Percentiles rank a stretch among this genome's conserved stretches.
Evolutionary conservation across 140 eudicot genomes (phyloP).

Genomic region (Flaveria floridana): DNA sequence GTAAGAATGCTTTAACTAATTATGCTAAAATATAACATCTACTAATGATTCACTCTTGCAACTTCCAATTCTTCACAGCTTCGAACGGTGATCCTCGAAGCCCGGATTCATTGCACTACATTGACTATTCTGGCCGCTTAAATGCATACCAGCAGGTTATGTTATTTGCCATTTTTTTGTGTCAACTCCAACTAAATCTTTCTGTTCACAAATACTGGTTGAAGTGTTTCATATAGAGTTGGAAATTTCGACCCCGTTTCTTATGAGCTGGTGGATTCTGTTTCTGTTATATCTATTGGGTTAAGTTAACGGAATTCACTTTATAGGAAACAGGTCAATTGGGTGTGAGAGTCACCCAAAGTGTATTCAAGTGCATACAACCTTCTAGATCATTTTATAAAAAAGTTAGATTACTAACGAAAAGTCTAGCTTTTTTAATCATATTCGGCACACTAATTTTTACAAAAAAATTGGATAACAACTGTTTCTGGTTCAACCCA

Average conservation of each 20-base stretch:
- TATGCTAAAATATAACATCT: constrained; percentile 4
- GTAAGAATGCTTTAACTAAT: constrained; percentile 27
- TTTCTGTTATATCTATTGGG: background rate
- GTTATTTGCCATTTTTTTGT: constrained; percentile 5
- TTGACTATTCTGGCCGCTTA: constrained; percentile 74
- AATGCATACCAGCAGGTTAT: constrained; percentile 86
- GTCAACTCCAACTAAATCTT: background rate
- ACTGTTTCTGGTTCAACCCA: background rate
- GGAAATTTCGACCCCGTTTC: too few species aligned
- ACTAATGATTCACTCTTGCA: constrained; percentile 8
- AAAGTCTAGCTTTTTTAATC: background rate
- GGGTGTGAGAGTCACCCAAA: background rate
- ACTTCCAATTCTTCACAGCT: constrained; percentile 42
- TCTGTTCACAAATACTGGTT: background rate
- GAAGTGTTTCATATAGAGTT: background rate
- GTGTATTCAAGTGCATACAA: background rate
- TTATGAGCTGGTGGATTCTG: background rate
- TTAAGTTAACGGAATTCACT: background rate
- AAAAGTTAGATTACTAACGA: background rate
- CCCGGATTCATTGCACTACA: constrained; percentile 70
- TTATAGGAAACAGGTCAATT: background rate
- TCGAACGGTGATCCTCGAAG: constrained; percentile 82
- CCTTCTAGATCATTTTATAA: background rate
- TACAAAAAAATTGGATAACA: constrained; percentile 1
- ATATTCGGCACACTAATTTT: background rate